Evolutionary conservation across 176 grass and related monocot genomes (phyloP).

Genomic region (Chloris gayana): DNA sequence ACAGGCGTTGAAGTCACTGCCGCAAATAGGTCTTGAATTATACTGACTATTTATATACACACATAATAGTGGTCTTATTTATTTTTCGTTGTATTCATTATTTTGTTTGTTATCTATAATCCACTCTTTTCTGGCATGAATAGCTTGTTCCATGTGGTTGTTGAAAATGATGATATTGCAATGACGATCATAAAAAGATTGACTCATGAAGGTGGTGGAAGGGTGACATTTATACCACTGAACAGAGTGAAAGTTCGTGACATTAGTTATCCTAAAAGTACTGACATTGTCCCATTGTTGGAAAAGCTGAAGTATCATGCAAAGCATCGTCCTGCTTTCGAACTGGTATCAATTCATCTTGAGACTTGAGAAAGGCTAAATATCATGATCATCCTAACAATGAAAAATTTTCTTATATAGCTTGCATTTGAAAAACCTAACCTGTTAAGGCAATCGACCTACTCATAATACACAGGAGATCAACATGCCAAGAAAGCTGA

Average conservation of each 20-base stretch:
- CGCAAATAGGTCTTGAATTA: constrained; percentile 63
- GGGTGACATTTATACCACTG: constrained; percentile 96
- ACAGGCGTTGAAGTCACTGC: constrained; percentile 98
- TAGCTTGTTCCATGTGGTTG: constrained; percentile 98
- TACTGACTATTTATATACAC: too few relatives aligned
- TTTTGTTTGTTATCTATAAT: constrained; percentile 27
- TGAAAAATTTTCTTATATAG: background rate
- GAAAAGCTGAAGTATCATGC: constrained; percentile 86
- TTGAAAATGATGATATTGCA: constrained; percentile 89
- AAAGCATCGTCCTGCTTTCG: constrained; percentile 75
- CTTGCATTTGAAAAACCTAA: too few relatives aligned
- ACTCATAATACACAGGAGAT: too few relatives aligned
- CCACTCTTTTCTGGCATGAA: background rate
- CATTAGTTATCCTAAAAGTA: constrained; percentile 73
- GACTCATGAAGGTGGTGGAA: constrained; percentile 89
- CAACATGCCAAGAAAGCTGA: too few relatives aligned
- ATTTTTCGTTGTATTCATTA: constrained; percentile 30
- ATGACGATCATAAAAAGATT: constrained; percentile 85
- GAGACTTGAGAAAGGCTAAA: too few relatives aligned
- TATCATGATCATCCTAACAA: too few relatives aligned
- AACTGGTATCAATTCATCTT: constrained; percentile 55
- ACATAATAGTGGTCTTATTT: background rate
- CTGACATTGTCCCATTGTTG: constrained; percentile 88
- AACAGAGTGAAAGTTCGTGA: constrained; percentile 85
- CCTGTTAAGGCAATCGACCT: too few relatives aligned